phyloP scores from a whole-genome alignment of 2,329 filamentous ascomycete species.

The Myriangium duriaei region DNA sequence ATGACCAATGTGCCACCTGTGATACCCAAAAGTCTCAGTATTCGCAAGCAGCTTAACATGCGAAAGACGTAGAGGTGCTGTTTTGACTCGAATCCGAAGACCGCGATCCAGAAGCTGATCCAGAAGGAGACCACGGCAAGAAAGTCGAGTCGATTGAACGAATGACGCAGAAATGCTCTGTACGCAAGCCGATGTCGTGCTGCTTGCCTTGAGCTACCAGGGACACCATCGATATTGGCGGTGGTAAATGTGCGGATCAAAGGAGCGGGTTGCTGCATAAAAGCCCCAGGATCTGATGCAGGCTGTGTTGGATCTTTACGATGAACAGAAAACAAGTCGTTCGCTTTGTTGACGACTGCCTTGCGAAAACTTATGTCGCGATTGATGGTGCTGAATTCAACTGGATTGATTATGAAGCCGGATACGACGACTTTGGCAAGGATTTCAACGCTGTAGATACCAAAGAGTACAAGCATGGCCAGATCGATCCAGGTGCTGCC shows the following conservation, averaged over 20 bases:
- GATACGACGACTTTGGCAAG: conserved; percentile 79
- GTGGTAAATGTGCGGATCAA: conserved; percentile 26
- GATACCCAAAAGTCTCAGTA: conserved; percentile 76
- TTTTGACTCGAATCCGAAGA: conserved; percentile 54
- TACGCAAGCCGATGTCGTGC: conserved; percentile 78
- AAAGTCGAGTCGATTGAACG: conserved; percentile 92
- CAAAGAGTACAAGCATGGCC: conserved; percentile 69
- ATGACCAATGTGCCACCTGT: conserved; percentile 95
- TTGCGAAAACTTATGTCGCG: conserved; percentile 60
- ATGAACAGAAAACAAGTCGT: conserved; percentile 69
- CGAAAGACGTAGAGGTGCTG: conserved; percentile 79
- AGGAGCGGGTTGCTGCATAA: conserved; percentile 22
- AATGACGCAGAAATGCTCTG: conserved; percentile 83
- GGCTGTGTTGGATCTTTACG: conserved; percentile 54
- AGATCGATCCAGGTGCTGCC: conserved; percentile 60
- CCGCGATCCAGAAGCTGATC: conserved; percentile 68
- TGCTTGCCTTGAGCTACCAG: conserved; percentile 58
- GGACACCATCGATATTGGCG: conserved; percentile 29
- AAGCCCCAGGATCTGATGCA: conserved; percentile 20
- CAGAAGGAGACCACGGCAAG: conserved; percentile 90
- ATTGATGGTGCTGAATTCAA: conserved; percentile 85
- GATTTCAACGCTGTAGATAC: conserved; percentile 80
- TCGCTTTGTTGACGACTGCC: conserved; percentile 63
- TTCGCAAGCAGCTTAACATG: conserved; percentile 92
- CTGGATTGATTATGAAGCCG: conserved; percentile 78